phyloP scores from a whole-genome alignment of 345 rosid genomes.

The Rhizophora mangle region DNA sequence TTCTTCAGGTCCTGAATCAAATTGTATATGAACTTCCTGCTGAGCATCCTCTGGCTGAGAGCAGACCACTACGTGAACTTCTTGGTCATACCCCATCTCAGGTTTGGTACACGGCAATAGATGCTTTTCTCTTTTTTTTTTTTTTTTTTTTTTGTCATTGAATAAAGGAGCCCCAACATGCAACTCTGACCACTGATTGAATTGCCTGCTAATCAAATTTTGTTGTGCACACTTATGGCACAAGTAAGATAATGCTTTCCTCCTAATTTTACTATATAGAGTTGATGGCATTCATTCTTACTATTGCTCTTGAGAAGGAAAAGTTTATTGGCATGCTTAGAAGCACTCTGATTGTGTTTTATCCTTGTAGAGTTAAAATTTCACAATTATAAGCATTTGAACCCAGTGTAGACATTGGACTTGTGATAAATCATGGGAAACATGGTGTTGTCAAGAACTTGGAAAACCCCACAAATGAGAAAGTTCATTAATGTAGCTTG shows the following conservation, averaged over 20 bases:
- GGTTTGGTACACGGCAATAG: constrained; percentile 34
- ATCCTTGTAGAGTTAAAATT: neutral
- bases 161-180: neutral
- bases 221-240: neutral
- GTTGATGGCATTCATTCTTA: neutral
- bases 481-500: neutral
- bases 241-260: neutral
- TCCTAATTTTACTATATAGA: neutral
- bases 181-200: neutral
- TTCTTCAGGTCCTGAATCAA: constrained; percentile 79
- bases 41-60: constrained; percentile 89
- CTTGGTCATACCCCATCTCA: constrained; percentile 91
- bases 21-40: constrained; percentile 88
- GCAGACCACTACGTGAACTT: constrained; percentile 75
- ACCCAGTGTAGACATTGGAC: too few relatives aligned
- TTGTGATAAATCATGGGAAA: too few relatives aligned
- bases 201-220: neutral
- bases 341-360: neutral
- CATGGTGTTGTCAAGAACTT: too few relatives aligned
- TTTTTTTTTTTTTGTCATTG: neutral
- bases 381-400: too few relatives aligned
- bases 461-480: too few relatives aligned
- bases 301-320: neutral
- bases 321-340: neutral
- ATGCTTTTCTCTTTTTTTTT: neutral